phyloP scores from a whole-genome alignment of 2,329 filamentous ascomycete genomes.

The Diaporthe citri region DNA sequence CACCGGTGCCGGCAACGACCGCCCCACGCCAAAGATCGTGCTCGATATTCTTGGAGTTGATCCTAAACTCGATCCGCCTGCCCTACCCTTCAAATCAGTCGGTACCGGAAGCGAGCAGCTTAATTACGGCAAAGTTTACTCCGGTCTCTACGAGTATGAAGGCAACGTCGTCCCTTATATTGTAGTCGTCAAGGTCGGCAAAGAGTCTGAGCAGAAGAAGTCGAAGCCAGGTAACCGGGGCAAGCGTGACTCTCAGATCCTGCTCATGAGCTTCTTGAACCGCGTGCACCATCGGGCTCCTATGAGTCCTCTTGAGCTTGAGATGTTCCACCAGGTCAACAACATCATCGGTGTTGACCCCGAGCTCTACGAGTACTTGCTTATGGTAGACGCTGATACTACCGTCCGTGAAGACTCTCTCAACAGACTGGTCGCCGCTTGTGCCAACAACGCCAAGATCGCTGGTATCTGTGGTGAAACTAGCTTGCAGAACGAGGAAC shows the following conservation, averaged over 20 bases:
- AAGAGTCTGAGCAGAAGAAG: slow-evolving; percentile 92
- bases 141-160: slow-evolving; percentile 96
- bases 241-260: slow-evolving; percentile 97
- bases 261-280: slow-evolving; percentile 98
- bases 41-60: slow-evolving; percentile 97
- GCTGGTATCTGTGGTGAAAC: slow-evolving; percentile 98
- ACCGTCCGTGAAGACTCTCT: slow-evolving; percentile 92
- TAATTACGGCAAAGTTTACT: slow-evolving; percentile 99
- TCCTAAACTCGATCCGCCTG: slow-evolving; percentile 94
- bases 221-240: slow-evolving; percentile 97
- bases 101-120: slow-evolving; percentile 91
- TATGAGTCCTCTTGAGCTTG: slow-evolving; percentile 95
- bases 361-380: slow-evolving; percentile 94
- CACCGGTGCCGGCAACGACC: slow-evolving; percentile 94
- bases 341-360: slow-evolving; percentile 99
- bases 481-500: slow-evolving; percentile 93
- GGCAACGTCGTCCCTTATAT: slow-evolving; percentile 97
- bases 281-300: slow-evolving; percentile 93
- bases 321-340: slow-evolving; percentile 99
- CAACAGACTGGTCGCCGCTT: slow-evolving; percentile 91
- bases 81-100: slow-evolving; percentile 93
- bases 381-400: slow-evolving; percentile 99
- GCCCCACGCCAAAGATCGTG: slow-evolving; percentile 97
- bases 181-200: slow-evolving; percentile 96
- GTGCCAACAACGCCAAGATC: slow-evolving; percentile 94